phyloP scores from a whole-genome alignment of 441 rosid genomes.

The Arabidopsis hybrid region DNA sequence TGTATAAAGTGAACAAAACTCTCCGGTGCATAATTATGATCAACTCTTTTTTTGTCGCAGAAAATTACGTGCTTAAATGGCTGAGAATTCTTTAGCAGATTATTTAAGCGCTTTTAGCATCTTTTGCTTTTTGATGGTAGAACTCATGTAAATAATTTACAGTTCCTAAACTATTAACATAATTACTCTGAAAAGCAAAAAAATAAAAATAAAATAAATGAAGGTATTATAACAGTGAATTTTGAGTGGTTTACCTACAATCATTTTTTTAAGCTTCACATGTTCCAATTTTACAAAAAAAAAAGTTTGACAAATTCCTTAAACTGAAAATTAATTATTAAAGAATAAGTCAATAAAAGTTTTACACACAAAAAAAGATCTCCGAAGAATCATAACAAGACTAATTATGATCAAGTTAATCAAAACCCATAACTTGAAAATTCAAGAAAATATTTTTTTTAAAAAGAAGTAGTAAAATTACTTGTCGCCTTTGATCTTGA shows the following conservation, averaged over 20 bases:
- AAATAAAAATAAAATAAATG: not conserved
- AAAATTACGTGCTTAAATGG: not conserved
- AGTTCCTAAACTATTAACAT: not conserved
- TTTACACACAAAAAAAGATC: not conserved
- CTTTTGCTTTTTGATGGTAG: not conserved
- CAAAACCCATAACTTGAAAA: not conserved
- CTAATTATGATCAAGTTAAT: conserved; percentile 1
- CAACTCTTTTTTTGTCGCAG: not conserved
- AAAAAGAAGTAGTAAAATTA: conserved; percentile 1
- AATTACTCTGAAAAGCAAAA: not conserved
- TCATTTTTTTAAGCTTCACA: not conserved
- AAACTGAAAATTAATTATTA: not conserved
- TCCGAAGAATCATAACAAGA: conserved; percentile 13
- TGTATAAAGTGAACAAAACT: not conserved
- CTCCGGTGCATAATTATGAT: not conserved
- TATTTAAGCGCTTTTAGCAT: too few relatives aligned
- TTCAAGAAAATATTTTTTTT: not conserved
- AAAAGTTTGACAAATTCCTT: not conserved
- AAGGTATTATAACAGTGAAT: conserved; percentile 9
- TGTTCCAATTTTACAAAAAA: not conserved
- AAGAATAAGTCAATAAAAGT: conserved; percentile 22
- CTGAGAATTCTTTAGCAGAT: not conserved
- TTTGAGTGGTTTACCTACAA: conserved; percentile 16
- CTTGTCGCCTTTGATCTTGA: conserved; percentile 94
- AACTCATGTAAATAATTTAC: not conserved